A percentile compares a stretch with the other conserved stretches of the same genome.
These are phyloP conservation scores for Actinomucor elegans DNA, from an alignment of 371 early-diverging fungal species.

Conservation along the genomic window DNA sequence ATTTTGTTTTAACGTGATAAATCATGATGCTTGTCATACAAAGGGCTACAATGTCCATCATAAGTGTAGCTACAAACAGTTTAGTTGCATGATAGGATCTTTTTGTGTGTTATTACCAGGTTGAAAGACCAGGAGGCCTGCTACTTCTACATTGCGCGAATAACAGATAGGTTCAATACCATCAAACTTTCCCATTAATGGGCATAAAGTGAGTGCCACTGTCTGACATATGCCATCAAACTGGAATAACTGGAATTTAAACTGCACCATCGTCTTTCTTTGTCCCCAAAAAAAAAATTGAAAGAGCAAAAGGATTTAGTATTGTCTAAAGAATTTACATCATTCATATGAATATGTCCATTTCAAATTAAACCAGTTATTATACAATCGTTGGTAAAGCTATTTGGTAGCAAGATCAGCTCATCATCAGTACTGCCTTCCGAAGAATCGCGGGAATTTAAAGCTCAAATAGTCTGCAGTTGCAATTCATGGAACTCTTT, in stretches of 20 bases:
- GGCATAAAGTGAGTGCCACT: slow-evolving; percentile 84
- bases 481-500: too few relatives aligned
- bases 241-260: slow-evolving; percentile 33
- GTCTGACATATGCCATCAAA: slow-evolving; percentile 86
- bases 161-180: slow-evolving; percentile 90
- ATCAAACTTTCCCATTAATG: slow-evolving; percentile 75
- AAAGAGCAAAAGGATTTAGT: not conserved
- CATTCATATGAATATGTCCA: not conserved
- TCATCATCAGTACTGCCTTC: too few relatives aligned
- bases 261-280: slow-evolving; percentile 27
- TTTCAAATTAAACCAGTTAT: slow-evolving; percentile 6
- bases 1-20: slow-evolving; percentile 85
- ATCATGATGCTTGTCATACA: slow-evolving; percentile 91
- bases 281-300: not conserved
- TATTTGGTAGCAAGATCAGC: not conserved
- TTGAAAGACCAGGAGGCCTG: slow-evolving; percentile 83
- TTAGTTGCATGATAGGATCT: not conserved
- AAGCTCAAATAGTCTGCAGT: too few relatives aligned
- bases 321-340: not conserved
- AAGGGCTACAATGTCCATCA: slow-evolving; percentile 77
- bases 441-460: too few relatives aligned
- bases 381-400: not conserved
- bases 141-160: slow-evolving; percentile 87
- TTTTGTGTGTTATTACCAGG: slow-evolving; percentile 59
- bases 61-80: slow-evolving; percentile 54